A percentile compares a stretch with the other conserved stretches of the same genome.
Conservation (phyloP, 2,329 filamentous ascomycete species). For the Aspergillus uvarum region DNA sequence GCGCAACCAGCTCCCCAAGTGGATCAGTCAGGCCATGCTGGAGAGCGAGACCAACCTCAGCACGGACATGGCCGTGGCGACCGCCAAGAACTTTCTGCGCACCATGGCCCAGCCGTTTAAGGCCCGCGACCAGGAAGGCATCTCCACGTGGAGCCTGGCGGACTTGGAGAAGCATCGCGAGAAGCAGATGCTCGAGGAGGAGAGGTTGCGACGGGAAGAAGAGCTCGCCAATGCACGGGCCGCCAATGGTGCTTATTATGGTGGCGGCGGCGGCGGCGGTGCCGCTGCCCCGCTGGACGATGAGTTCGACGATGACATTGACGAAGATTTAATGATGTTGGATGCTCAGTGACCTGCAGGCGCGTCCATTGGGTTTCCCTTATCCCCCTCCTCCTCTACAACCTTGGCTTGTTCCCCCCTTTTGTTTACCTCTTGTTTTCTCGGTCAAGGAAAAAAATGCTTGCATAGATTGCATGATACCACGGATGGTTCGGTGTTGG, state of each 20-base stretch:
- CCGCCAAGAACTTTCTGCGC: conserved; percentile 82
- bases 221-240: conserved; percentile 29
- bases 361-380: conserved; percentile 1
- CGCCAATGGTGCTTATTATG: conserved; percentile 26
- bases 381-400: conserved; percentile 2
- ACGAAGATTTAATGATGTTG: conserved; percentile 45
- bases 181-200: conserved; percentile 70
- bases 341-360: conserved; percentile 31
- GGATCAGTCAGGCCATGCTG: conserved; percentile 86
- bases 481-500: conserved; percentile 24
- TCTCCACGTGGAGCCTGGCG: conserved; percentile 83
- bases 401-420: conserved; percentile 3
- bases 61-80: conserved; percentile 90
- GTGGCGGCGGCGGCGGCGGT: conserved; percentile 18
- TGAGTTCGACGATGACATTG: conserved; percentile 45
- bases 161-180: conserved; percentile 69
- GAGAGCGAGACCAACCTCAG: conserved; percentile 87
- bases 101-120: conserved; percentile 91
- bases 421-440: conserved; percentile 11
- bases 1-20: conserved; percentile 84
- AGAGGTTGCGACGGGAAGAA: conserved; percentile 61
- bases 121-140: conserved; percentile 79
- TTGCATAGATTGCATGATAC: conserved; percentile 26
- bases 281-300: conserved; percentile 19
- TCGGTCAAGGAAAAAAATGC: conserved; percentile 13